Evolutionary conservation across 2,329 filamentous ascomycete species (phyloP).

Genomic region (Trichoderma oligosporum): DNA sequence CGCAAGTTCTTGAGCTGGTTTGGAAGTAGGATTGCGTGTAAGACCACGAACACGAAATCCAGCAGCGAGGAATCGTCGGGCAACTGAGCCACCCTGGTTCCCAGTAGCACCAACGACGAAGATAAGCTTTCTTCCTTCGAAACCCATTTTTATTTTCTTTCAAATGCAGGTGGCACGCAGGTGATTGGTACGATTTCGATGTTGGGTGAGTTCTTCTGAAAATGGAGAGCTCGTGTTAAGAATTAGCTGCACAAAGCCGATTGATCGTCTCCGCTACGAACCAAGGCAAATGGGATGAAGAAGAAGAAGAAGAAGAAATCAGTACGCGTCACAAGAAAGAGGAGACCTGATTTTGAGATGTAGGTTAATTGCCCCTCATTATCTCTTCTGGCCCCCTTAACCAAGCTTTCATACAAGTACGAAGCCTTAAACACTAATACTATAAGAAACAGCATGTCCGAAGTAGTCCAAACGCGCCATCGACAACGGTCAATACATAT

Average conservation of each 20-base stretch:
- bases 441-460: no score
- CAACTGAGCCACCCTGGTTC: conserved; percentile 52
- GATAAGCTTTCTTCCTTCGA: conserved; percentile 34
- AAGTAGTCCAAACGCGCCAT: not conserved
- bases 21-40: conserved; percentile 43
- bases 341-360: not conserved
- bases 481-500: not conserved
- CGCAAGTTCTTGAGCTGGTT: conserved; percentile 39
- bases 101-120: conserved; percentile 48
- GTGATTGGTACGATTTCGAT: not conserved
- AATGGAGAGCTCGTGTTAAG: no score
- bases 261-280: not conserved
- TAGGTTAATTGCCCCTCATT: not conserved
- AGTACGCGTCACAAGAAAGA: not conserved
- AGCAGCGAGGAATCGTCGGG: conserved; percentile 42
- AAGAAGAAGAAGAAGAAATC: not conserved
- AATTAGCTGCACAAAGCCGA: not conserved
- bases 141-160: not conserved
- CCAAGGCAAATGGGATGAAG: not conserved
- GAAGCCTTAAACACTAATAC: not conserved
- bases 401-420: not conserved
- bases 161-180: no score
- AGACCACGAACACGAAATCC: conserved; percentile 45
- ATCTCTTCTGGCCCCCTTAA: not conserved
- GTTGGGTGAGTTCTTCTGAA: no score